Percentiles rank a stretch among this genome's conserved stretches.
Conservation (phyloP, 129 eudicot species). For the Lactuca sativa region DNA sequence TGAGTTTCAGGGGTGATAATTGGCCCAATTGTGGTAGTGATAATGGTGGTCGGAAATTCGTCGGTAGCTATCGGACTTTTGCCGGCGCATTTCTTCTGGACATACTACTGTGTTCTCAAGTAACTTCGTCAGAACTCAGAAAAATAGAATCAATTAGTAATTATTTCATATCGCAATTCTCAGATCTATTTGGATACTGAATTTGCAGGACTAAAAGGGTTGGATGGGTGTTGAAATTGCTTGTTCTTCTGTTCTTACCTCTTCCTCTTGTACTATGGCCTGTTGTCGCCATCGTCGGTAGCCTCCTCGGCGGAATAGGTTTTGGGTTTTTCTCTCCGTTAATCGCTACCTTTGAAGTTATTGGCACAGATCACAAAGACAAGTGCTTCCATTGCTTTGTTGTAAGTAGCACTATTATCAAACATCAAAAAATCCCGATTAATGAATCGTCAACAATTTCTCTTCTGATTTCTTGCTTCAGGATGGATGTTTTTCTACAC, state of each 20-base stretch:
- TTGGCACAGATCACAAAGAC: slow-evolving; percentile 45
- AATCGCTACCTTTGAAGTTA: slow-evolving; percentile 90
- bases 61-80: slow-evolving; percentile 80
- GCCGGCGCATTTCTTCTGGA: slow-evolving; percentile 93
- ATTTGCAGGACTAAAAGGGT: slow-evolving; percentile 65
- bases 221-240: slow-evolving; percentile 70
- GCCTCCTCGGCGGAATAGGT: slow-evolving; percentile 73
- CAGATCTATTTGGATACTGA: neutral
- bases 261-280: slow-evolving; percentile 81
- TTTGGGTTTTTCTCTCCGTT: slow-evolving; percentile 81
- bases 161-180: neutral
- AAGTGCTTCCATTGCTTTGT: slow-evolving; percentile 69
- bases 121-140: slow-evolving; percentile 21
- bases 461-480: slow-evolving; percentile 20
- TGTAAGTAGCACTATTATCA: slow-evolving; percentile 39
- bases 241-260: slow-evolving; percentile 52
- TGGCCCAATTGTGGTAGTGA: slow-evolving; percentile 49
- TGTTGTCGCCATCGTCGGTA: slow-evolving; percentile 45
- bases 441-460: neutral
- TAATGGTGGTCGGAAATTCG: slow-evolving; percentile 65
- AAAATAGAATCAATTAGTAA: neutral
- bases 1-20: slow-evolving; percentile 52
- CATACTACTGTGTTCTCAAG: slow-evolving; percentile 81
- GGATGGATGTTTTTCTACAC: slow-evolving; percentile 79
- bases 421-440: neutral